A percentile compares a stretch with the other conserved stretches of the same genome.
These are phyloP conservation scores for Gymnopilus dilepis DNA, from an alignment of 768 basidiomycete genomes.

Conservation along the genomic window DNA sequence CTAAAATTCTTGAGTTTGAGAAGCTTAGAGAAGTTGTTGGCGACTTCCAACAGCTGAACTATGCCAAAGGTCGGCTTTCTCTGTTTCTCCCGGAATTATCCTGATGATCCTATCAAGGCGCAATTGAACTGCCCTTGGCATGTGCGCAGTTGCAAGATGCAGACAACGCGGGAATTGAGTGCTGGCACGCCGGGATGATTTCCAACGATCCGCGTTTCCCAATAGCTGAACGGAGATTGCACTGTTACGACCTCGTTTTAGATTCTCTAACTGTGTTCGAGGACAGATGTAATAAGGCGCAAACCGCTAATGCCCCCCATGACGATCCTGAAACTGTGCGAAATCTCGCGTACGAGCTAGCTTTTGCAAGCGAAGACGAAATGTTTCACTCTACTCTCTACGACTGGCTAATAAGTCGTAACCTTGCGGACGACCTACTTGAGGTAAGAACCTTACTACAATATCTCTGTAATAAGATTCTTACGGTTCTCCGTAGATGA, in stretches of 20 bases:
- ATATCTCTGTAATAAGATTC: neutral
- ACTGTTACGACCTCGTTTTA: constrained; percentile 84
- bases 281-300: constrained; percentile 50
- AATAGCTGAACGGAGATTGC: constrained; percentile 63
- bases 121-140: constrained; percentile 81
- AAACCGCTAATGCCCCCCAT: constrained; percentile 28
- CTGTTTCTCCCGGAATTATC: neutral
- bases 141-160: constrained; percentile 84
- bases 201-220: constrained; percentile 61
- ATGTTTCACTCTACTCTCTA: constrained; percentile 95
- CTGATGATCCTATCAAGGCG: constrained; percentile 53
- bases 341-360: constrained; percentile 84
- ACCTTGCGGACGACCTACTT: constrained; percentile 85
- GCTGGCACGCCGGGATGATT: constrained; percentile 69
- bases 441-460: constrained; percentile 63
- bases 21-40: constrained; percentile 85
- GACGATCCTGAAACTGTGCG: constrained; percentile 76
- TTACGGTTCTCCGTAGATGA: constrained; percentile 56
- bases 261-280: constrained; percentile 85
- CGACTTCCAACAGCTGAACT: constrained; percentile 88
- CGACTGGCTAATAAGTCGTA: constrained; percentile 87
- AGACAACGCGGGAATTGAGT: constrained; percentile 75
- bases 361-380: constrained; percentile 84
- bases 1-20: constrained; percentile 81
- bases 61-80: constrained; percentile 68